These are phyloP conservation scores for Speleostelium caveatum DNA, from an alignment of 78 protist genomes.

Conservation along the genomic window DNA sequence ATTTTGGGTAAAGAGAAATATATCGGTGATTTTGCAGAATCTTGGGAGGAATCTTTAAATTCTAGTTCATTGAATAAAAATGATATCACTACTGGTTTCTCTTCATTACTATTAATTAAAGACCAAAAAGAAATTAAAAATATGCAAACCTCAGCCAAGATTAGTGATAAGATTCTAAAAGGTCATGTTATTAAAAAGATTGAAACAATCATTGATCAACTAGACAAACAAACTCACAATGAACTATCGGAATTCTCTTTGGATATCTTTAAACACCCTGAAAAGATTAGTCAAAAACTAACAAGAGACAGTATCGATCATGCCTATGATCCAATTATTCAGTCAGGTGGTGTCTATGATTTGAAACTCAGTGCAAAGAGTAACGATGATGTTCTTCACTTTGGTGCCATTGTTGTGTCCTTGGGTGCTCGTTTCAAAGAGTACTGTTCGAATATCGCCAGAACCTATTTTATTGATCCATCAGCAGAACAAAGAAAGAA, in stretches of 20 bases:
- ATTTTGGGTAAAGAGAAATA: conserved; percentile 51
- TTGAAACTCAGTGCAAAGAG: conserved; percentile 49
- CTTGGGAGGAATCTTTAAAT: conserved; percentile 49
- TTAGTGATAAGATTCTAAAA: conserved; percentile 47
- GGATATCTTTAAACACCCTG: conserved; percentile 49
- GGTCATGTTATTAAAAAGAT: conserved; percentile 36
- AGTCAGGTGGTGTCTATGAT: conserved; percentile 87
- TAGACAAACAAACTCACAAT: conserved; percentile 42
- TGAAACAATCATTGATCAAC: conserved; percentile 77
- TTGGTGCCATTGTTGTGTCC: conserved; percentile 79
- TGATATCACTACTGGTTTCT: conserved; percentile 57
- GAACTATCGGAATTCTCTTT: conserved; percentile 29
- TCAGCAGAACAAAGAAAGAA: conserved; percentile 60
- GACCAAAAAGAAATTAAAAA: conserved; percentile 73
- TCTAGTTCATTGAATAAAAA: conserved; percentile 12
- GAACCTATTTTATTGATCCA: conserved; percentile 92
- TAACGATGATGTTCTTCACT: conserved; percentile 49
- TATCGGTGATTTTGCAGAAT: conserved; percentile 59
- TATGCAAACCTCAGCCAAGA: conserved; percentile 63
- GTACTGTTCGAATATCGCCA: conserved; percentile 87
- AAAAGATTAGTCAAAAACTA: conserved; percentile 37
- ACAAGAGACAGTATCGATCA: conserved; percentile 60
- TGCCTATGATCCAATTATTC: conserved; percentile 88
- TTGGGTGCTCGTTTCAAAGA: conserved; percentile 86
- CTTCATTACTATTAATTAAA: conserved; percentile 50